Evolutionary conservation across 2,329 filamentous ascomycete genomes (phyloP), one percentile per base, ranked within the genome.

Genomic region (Colletotrichum trifolii): DNA sequence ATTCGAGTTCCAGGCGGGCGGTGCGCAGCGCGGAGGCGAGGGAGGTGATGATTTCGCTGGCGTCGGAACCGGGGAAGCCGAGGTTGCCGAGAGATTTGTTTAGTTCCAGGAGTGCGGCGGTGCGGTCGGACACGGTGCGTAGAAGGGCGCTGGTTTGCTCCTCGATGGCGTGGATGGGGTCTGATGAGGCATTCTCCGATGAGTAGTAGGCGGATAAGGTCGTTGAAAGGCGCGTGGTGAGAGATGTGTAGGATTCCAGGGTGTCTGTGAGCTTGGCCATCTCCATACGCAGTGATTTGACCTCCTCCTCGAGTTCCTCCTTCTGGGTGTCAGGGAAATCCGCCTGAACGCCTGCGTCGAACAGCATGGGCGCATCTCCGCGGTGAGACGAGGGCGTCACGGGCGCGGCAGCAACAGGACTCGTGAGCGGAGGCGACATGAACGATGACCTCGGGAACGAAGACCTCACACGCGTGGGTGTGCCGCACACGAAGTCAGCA

Each of bases 1-100:
- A 89, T 72, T 89, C 87, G 2, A 89, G 81, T 69, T 89, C 87
- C 0, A 89, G 76, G 1, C 87, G 82, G 1, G 87, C 87, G 2
- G 82, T 74, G 17, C 87, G 84, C 75, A 90, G 85, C 2, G 82
- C 79, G 2, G 77, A 67, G 0, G 79, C 73, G 11, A 90, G 79
- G 0, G 82, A 78, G 2, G 76, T 66, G 8, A 89, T 71, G 61
- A 85, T 81, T n/a, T 83, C 81, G n/a, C 75, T 60, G 0, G 82
- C 79, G 64, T 86, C 82, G 7, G 69, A 66, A 1, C 83, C 82
- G 0, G 76, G 71, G 68, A 89, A 89, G 6, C 86, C 86, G 1
- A 89, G 79, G 1, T 73, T 71, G 8, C 71, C 71, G 38, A 89
- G 81, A 6, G 81, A 79, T 0, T 74, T 67, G 46, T 78, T 79